These are phyloP conservation scores for Mycena olivaceomarginata DNA, from an alignment of 768 basidiomycete species.

Conservation along the genomic window DNA sequence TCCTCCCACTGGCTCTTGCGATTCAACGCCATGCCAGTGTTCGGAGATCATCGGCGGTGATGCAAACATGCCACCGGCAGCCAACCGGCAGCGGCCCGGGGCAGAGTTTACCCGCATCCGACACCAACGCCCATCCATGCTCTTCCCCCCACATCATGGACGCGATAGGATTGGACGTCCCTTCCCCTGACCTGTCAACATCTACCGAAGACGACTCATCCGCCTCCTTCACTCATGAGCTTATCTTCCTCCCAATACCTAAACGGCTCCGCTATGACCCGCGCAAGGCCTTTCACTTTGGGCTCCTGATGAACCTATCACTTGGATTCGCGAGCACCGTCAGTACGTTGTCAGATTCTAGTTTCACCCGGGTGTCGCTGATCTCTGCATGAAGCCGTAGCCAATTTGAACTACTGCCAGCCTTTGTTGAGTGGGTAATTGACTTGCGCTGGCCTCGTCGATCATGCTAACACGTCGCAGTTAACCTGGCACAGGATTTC, in stretches of 20 bases:
- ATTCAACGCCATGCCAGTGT: too few relatives aligned
- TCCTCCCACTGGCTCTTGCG: too few relatives aligned
- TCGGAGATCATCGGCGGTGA: too few relatives aligned
- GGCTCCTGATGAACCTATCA: constrained; percentile 68
- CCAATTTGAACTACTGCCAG: constrained; percentile 91
- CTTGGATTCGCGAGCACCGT: constrained; percentile 81
- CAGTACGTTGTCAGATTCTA: constrained; percentile 37
- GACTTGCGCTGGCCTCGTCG: not conserved
- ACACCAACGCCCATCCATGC: too few relatives aligned
- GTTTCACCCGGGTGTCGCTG: not conserved
- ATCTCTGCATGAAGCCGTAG: constrained; percentile 55
- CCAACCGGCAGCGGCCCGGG: too few relatives aligned
- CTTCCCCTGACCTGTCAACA: too few relatives aligned
- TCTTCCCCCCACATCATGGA: too few relatives aligned
- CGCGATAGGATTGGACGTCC: too few relatives aligned
- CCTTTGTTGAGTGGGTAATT: constrained; percentile 78
- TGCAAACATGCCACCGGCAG: too few relatives aligned
- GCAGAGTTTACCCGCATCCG: too few relatives aligned
- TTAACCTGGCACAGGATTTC: constrained; percentile 64
- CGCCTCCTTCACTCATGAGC: constrained; percentile 34
- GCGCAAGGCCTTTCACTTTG: constrained; percentile 70
- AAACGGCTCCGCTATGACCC: constrained; percentile 70
- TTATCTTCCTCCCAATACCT: constrained; percentile 76
- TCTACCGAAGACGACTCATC: not conserved
- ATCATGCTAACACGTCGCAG: constrained; percentile 48